A percentile compares a stretch with the other conserved stretches of the same genome.
Conservation (phyloP, 2,329 filamentous ascomycete genomes). For the Fusarium keratoplasticum region DNA sequence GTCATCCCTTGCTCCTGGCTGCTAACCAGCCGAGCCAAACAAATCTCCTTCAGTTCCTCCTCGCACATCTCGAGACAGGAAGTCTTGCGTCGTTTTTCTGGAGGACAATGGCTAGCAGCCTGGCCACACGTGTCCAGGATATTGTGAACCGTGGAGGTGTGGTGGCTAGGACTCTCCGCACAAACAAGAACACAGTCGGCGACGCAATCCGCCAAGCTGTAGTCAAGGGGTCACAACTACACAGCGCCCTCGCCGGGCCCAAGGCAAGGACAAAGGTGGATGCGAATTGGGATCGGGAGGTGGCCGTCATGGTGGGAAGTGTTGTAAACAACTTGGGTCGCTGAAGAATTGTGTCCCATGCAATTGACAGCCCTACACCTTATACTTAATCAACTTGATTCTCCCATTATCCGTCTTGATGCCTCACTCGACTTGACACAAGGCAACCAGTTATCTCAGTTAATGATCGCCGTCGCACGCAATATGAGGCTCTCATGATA, state of each 20-base stretch:
- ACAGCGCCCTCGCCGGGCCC: slow-evolving; percentile 61
- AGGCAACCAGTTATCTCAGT: background rate
- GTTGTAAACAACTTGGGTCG: slow-evolving; percentile 71
- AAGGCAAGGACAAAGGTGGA: slow-evolving; percentile 60
- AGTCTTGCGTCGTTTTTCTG: slow-evolving; percentile 94
- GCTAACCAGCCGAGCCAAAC: slow-evolving; percentile 49
- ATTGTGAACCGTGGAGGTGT: slow-evolving; percentile 86
- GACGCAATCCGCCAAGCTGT: slow-evolving; percentile 88
- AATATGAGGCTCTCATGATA: background rate
- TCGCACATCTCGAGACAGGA: slow-evolving; percentile 85
- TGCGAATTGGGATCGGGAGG: slow-evolving; percentile 86
- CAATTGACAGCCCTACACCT: background rate
- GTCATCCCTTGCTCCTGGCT: slow-evolving; percentile 72
- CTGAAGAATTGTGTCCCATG: slow-evolving; percentile 16
- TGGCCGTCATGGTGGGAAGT: slow-evolving; percentile 93
- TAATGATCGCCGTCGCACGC: background rate
- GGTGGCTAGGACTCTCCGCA: slow-evolving; percentile 81
- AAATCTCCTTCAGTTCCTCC: slow-evolving; percentile 77
- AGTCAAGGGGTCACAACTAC: slow-evolving; percentile 77
- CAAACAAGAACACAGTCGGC: slow-evolving; percentile 79
- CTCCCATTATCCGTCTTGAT: background rate
- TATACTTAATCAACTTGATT: background rate
- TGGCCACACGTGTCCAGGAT: slow-evolving; percentile 84
- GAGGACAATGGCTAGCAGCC: slow-evolving; percentile 83
- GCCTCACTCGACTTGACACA: background rate